Percentiles rank a stretch among this genome's conserved stretches.
Evolutionary conservation across 2,329 filamentous ascomycete genomes (phyloP).

Genomic region (Cladorrhinum sp.): DNA sequence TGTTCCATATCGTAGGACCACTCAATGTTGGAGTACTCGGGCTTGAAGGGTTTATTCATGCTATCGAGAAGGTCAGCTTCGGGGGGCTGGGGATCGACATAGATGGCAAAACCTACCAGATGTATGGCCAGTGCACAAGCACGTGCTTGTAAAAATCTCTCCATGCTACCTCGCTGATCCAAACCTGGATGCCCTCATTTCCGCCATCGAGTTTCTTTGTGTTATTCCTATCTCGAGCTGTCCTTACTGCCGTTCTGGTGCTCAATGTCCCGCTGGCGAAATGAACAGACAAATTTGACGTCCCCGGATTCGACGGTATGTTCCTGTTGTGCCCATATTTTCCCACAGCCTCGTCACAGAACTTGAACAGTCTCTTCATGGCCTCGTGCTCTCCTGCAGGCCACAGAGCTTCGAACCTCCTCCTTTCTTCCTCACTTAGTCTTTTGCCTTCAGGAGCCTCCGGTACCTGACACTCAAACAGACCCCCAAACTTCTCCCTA

Average conservation of each 20-base stretch:
- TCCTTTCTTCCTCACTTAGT: constrained; percentile 56
- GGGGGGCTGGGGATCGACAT: background rate
- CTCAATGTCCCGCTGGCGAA: constrained; percentile 62
- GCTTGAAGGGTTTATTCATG: constrained; percentile 68
- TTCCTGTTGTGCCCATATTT: constrained; percentile 66
- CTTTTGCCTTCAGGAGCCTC: constrained; percentile 60
- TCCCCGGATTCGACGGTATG: constrained; percentile 59
- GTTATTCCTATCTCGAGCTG: constrained; percentile 60
- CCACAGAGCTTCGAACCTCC: constrained; percentile 59
- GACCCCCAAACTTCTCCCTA: constrained; percentile 44
- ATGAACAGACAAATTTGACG: constrained; percentile 70
- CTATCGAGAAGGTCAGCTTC: constrained; percentile 23
- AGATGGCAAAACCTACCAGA: constrained; percentile 48
- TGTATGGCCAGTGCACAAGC: constrained; percentile 78
- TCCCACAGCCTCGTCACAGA: constrained; percentile 61
- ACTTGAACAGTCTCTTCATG: constrained; percentile 58
- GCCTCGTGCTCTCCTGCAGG: constrained; percentile 76
- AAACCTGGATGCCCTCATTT: constrained; percentile 62
- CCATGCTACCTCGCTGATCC: constrained; percentile 85
- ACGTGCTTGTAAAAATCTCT: constrained; percentile 87
- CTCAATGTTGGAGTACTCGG: constrained; percentile 74
- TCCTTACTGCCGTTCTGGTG: constrained; percentile 62
- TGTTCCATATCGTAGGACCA: constrained; percentile 74
- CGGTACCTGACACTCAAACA: constrained; percentile 64
- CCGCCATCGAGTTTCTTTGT: constrained; percentile 65